These are phyloP conservation scores for Fraxinus greggii DNA, from an alignment of 305 asterid genomes.

Conservation along the genomic window DNA sequence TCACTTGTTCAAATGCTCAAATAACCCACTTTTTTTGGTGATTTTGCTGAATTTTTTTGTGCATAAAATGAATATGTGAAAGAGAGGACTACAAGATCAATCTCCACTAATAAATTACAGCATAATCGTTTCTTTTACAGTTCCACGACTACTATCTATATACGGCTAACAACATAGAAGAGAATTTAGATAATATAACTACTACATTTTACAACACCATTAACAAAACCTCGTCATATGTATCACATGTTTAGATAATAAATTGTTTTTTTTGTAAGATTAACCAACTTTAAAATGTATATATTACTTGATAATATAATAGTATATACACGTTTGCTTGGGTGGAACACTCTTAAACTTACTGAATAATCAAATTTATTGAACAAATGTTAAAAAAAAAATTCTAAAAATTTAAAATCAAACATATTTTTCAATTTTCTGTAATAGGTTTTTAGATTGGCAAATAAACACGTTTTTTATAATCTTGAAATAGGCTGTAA, in stretches of 20 bases:
- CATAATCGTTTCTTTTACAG: constrained; percentile 27
- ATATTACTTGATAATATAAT: background rate
- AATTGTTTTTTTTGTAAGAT: too few relatives aligned
- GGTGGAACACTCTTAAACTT: too few relatives aligned
- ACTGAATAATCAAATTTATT: too few relatives aligned
- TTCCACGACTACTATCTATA: constrained; percentile 20
- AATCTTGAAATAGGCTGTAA: background rate
- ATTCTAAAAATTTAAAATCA: too few relatives aligned
- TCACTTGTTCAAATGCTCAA: background rate
- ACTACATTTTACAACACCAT: constrained; percentile 24
- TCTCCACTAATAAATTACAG: background rate
- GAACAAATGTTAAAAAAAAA: background rate
- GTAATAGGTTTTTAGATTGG: background rate
- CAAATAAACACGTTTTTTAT: background rate
- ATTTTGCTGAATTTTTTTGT: background rate
- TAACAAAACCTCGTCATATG: constrained; percentile 14
- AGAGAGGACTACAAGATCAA: background rate
- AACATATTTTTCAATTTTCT: background rate
- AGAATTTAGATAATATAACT: background rate
- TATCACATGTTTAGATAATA: too few relatives aligned
- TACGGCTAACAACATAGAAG: background rate
- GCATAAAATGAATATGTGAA: background rate
- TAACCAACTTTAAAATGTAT: too few relatives aligned
- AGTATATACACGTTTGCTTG: too few relatives aligned
- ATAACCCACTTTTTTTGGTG: background rate